A percentile compares a stretch with the other conserved stretches of the same genome.
These are phyloP conservation scores for Prunus campanulata DNA, from an alignment of 306 rosid species.

Conservation along the genomic window DNA sequence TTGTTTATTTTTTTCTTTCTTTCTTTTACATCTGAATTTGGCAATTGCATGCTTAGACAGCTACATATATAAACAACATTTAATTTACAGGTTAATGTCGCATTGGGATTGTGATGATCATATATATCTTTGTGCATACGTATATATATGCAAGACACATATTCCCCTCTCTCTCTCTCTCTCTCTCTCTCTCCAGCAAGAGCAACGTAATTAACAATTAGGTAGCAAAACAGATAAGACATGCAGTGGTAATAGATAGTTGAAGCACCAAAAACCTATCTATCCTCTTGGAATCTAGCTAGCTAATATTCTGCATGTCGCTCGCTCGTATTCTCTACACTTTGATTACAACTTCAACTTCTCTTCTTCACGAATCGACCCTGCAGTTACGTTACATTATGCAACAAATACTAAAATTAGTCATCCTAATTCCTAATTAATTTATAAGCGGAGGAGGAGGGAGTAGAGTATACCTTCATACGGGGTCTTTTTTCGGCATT, in stretches of 20 bases:
- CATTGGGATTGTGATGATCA: neutral
- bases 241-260: neutral
- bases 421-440: neutral
- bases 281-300: neutral
- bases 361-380: constrained; percentile 96
- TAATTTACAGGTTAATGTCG: neutral
- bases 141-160: neutral
- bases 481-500: constrained; percentile 94
- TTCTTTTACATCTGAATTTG: too few relatives aligned
- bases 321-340: neutral
- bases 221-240: neutral
- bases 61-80: too few relatives aligned
- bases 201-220: neutral
- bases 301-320: too few relatives aligned
- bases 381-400: constrained; percentile 35
- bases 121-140: neutral
- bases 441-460: neutral
- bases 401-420: neutral
- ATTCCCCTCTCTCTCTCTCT: too few relatives aligned
- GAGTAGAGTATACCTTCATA: constrained; percentile 57
- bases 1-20: too few relatives aligned
- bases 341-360: constrained; percentile 26
- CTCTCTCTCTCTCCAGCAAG: too few relatives aligned
- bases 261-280: neutral
- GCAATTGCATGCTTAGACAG: too few relatives aligned